A percentile compares a stretch with the other conserved stretches of the same genome.
phyloP scores from a whole-genome alignment of 2,329 filamentous ascomycete species.

The Mycosphaerelloides madeirae region DNA sequence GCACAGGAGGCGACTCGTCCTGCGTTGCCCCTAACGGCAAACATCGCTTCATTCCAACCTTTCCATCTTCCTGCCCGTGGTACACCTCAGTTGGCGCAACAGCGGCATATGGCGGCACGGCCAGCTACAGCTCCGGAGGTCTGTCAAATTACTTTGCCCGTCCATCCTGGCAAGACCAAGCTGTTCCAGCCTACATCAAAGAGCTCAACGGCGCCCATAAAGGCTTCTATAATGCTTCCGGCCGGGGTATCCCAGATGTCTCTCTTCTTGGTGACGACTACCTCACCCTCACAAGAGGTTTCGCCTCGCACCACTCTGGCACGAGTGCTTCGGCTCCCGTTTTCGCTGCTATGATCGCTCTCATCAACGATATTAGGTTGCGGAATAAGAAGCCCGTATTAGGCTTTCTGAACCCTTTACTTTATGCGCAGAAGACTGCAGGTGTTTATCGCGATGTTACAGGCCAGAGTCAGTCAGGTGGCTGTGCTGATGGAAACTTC shows the following conservation, averaged over 20 bases:
- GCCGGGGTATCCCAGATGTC: constrained; percentile 45
- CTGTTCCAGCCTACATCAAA: constrained; percentile 37
- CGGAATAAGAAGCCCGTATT: constrained; percentile 42
- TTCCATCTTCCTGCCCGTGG: constrained; percentile 46
- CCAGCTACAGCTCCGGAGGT: constrained; percentile 37
- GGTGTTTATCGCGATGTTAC: constrained; percentile 47
- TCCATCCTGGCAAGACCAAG: constrained; percentile 40
- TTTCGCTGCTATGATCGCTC: constrained; percentile 54
- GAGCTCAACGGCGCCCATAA: constrained; percentile 37
- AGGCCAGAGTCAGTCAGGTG: constrained; percentile 25
- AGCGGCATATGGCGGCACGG: constrained; percentile 37
- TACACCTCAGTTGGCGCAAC: constrained; percentile 45
- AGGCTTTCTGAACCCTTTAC: constrained; percentile 56
- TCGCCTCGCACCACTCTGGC: constrained; percentile 28
- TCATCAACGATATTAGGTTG: constrained; percentile 60
- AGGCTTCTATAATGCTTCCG: constrained; percentile 40
- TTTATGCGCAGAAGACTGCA: constrained; percentile 41
- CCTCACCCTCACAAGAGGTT: too few species aligned
- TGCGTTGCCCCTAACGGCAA: constrained; percentile 44
- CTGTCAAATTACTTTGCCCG: constrained; percentile 42
- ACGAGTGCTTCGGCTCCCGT: constrained; percentile 53
- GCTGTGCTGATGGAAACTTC: constrained; percentile 8
- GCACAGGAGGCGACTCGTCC: constrained; percentile 33
- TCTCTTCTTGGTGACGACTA: constrained; percentile 16
- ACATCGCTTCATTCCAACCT: constrained; percentile 43